Evolutionary conservation across 2,329 filamentous ascomycete species (phyloP).

Genomic region (Colletotrichum sojae): DNA sequence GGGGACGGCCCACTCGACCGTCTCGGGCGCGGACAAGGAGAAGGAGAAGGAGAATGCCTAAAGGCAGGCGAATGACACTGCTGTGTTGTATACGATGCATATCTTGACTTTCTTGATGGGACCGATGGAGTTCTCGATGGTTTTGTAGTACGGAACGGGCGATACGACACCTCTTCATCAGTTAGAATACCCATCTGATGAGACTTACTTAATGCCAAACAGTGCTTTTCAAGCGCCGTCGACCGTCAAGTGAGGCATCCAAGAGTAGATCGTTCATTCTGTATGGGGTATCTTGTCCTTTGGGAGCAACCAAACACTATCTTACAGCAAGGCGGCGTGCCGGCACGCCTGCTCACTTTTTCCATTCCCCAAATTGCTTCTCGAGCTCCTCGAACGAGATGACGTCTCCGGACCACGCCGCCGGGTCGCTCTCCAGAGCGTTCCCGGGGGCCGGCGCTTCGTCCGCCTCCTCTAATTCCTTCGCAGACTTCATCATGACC

Average conservation of each 20-base stretch:
- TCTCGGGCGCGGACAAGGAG: conserved; percentile 39
- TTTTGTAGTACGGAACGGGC: not conserved
- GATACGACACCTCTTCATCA: conserved; percentile 9
- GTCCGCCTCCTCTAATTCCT: not conserved
- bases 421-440: conserved; percentile 35
- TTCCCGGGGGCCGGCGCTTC: conserved; percentile 14
- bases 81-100: conserved; percentile 10
- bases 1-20: conserved; percentile 54
- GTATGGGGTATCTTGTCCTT: conserved; percentile 29
- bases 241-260: not conserved
- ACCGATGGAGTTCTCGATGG: conserved; percentile 19
- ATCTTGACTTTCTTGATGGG: not conserved
- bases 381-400: conserved; percentile 53
- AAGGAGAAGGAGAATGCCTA: conserved; percentile 21
- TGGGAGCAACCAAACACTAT: conserved; percentile 11
- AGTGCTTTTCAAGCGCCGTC: not conserved
- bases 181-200: conserved; percentile 33
- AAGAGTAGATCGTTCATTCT: conserved; percentile 14
- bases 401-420: conserved; percentile 49
- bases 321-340: not conserved
- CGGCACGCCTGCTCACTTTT: not conserved
- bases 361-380: conserved; percentile 41
- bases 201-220: conserved; percentile 5
- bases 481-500: not conserved
- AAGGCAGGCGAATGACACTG: not conserved